These are phyloP conservation scores for Cryptomeria japonica DNA, from an alignment of 75 land plant genomes.

Conservation along the genomic window DNA sequence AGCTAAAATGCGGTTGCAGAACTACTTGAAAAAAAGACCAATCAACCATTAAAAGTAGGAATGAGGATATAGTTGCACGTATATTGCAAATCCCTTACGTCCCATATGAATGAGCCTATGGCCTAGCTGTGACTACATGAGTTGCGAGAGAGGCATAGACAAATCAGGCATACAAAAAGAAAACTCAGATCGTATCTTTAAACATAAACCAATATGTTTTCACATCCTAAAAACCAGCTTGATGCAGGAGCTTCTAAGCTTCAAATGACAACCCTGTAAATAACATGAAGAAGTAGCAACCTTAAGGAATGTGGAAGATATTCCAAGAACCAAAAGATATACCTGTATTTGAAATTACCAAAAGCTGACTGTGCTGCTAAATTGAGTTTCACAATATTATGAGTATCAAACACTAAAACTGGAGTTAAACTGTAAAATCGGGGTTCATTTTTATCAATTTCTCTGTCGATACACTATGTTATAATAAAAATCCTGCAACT, in stretches of 20 bases:
- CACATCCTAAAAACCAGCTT: not conserved
- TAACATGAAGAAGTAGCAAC: not conserved
- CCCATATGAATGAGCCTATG: not conserved
- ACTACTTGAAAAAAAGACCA: not conserved
- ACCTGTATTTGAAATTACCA: not conserved
- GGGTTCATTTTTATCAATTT: not conserved
- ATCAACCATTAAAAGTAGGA: no score
- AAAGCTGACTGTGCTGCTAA: not conserved
- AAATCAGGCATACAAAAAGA: not conserved
- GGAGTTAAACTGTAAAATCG: not conserved
- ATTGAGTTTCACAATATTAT: not conserved
- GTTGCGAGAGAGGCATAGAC: not conserved
- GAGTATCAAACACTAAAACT: not conserved
- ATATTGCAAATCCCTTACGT: not conserved
- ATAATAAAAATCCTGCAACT: not conserved
- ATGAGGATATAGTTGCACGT: no score
- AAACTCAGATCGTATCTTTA: not conserved
- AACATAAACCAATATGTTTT: not conserved
- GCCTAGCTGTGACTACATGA: not conserved
- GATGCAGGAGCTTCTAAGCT: not conserved
- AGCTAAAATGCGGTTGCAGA: not conserved
- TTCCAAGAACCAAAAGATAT: not conserved
- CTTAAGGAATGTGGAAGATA: not conserved
- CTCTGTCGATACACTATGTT: not conserved
- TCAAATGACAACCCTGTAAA: not conserved